Evolutionary conservation across 495 filamentous ascomycete species (phyloP).

Genomic region (Lophiostoma macrostomum): DNA sequence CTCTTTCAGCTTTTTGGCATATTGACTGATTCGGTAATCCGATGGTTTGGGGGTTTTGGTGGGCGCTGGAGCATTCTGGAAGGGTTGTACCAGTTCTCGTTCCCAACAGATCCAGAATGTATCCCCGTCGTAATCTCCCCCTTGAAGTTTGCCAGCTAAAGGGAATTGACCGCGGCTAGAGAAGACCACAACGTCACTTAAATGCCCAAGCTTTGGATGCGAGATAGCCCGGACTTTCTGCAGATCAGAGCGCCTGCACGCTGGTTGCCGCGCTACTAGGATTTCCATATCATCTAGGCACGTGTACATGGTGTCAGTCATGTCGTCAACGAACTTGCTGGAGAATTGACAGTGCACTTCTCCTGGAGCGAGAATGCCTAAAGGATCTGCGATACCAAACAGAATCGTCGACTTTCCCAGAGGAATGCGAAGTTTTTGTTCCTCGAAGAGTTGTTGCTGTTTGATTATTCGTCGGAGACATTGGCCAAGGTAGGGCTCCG

Average conservation of each 20-base stretch:
- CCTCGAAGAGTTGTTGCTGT: conserved; percentile 54
- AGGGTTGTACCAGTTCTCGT: conserved; percentile 65
- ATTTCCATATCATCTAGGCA: conserved; percentile 67
- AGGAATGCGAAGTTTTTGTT: conserved; percentile 64
- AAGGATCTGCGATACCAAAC: conserved; percentile 80
- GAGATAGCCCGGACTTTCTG: conserved; percentile 64
- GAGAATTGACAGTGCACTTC: conserved; percentile 85
- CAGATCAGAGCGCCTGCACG: conserved; percentile 77
- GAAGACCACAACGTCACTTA: conserved; percentile 87
- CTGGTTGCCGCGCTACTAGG: conserved; percentile 81
- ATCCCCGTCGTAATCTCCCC: conserved; percentile 95
- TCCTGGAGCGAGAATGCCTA: conserved; percentile 62
- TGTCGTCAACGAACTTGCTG: conserved; percentile 55
- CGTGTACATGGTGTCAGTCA: conserved; percentile 54
- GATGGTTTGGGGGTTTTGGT: conserved; percentile 44
- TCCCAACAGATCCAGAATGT: conserved; percentile 86
- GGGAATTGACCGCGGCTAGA: conserved; percentile 64
- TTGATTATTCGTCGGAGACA: conserved; percentile 54
- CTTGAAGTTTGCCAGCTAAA: conserved; percentile 78
- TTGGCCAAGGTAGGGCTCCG: conserved; percentile 57
- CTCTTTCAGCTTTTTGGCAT: conserved; percentile 52
- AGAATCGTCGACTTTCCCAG: conserved; percentile 73
- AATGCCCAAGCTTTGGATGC: conserved; percentile 65
- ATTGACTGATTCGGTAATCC: conserved; percentile 58
- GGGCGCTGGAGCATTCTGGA: conserved; percentile 65